These are phyloP conservation scores for Diaporthe citrichinensis DNA, from an alignment of 2,329 filamentous ascomycete genomes.

Conservation along the genomic window DNA sequence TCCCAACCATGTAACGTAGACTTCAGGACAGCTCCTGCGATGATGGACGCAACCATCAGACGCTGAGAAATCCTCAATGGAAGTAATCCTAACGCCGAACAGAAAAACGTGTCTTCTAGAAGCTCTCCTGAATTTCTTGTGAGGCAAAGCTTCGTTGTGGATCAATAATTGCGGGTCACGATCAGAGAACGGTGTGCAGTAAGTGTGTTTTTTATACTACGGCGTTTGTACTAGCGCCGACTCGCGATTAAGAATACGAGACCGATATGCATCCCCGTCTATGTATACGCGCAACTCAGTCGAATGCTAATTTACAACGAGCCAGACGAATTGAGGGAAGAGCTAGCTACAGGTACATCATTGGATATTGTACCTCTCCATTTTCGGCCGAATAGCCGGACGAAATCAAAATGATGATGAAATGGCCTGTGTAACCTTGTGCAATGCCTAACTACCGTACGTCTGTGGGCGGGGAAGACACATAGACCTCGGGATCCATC, in stretches of 20 bases:
- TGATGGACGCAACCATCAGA: not conserved
- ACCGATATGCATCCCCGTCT: not conserved
- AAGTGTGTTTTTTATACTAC: not conserved
- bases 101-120: not conserved
- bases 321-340: not conserved
- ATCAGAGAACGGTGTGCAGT: not conserved
- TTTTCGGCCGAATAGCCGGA: not conserved
- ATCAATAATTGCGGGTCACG: not conserved
- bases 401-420: not conserved
- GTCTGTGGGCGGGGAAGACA: not conserved
- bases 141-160: too few relatives aligned
- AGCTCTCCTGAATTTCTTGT: too few relatives aligned
- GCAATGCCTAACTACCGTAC: not conserved
- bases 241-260: not conserved
- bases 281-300: not conserved
- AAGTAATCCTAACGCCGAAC: not conserved
- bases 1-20: not conserved
- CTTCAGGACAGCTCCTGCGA: not conserved
- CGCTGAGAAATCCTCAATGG: not conserved
- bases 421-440: not conserved
- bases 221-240: too few relatives aligned
- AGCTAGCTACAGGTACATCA: not conserved
- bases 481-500: constrained; percentile 8
- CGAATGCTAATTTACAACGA: not conserved
- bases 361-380: not conserved